Evolutionary conservation across 805 yeast species (phyloP), one percentile per base, ranked within the genome.

Genomic region (Kodamaea nitidulidarum): DNA sequence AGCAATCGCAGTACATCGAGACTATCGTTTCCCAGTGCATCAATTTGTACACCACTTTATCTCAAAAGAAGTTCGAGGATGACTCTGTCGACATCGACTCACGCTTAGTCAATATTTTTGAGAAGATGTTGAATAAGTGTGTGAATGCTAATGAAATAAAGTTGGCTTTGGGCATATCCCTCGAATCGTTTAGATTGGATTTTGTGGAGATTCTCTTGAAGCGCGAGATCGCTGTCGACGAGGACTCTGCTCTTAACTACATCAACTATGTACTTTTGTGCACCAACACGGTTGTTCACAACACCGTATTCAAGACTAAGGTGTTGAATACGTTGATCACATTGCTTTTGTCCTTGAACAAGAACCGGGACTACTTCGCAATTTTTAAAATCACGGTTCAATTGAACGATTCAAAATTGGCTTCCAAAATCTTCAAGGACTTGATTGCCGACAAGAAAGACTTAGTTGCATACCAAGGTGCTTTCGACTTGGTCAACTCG

Each of bases 21-120:
- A 91, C 98, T 3, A 85, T 93, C 52, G 93, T 93, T 18, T 85
- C 96, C 17, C 87, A 90, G 59, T 88, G 97, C 61, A 85, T 93
- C 60, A 88, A 84, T 55, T 77, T 78, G 47, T 93, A 93, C 61
- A 84, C 84, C 46, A 63, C 69, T 30, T 70, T 75, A 45, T 76
- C 95, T 2, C 84, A 80, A 52, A 56, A 63, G 59, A 48, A 58
- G 47, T 54, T 54, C 47, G 44, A 39, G 3, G 63, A 56, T 34
- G 43, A 46, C 4, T 37, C 49, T 2, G 55, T 54, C 2, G 46
- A 49, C 10, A 76, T 80, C 38, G 88, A 87, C 51, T 60, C 75
- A 3, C 81, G 79, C 50, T 75, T 93, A 49, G 67, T 74, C 14
- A 63, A 65, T 6, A 80, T 93, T 36, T 91, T 90, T 50, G 96